A percentile compares a stretch with the other conserved stretches of the same genome.
phyloP scores from a whole-genome alignment of 495 filamentous ascomycete species.

The Gamarada debralockiae region DNA sequence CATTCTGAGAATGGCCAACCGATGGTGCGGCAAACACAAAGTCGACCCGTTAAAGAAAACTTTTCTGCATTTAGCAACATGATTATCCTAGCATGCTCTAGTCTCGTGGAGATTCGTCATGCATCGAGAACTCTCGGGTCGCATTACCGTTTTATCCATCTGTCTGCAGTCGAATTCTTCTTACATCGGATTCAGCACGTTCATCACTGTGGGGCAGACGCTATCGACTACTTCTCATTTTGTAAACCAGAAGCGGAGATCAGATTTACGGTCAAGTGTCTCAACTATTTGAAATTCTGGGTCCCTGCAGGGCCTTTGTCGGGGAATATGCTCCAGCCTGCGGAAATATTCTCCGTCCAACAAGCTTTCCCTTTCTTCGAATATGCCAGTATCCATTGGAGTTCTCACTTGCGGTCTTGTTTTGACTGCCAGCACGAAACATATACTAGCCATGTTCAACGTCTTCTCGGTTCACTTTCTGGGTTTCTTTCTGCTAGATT shows the following conservation, averaged over 20 bases:
- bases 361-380: neutral
- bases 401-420: neutral
- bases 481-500: neutral
- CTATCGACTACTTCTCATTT: neutral
- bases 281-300: neutral
- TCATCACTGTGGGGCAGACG: too few species aligned
- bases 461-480: neutral
- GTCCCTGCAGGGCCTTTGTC: neutral
- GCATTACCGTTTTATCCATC: neutral
- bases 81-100: neutral
- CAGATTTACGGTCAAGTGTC: neutral
- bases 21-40: too few species aligned
- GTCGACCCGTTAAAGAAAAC: too few species aligned
- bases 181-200: neutral
- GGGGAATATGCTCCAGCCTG: neutral
- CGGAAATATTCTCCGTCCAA: neutral
- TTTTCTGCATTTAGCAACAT: neutral
- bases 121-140: neutral
- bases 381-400: neutral
- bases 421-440: neutral
- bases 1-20: too few species aligned
- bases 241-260: neutral
- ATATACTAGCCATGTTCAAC: neutral
- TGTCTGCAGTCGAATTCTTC: neutral
- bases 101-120: neutral